Evolutionary conservation across 495 filamentous ascomycete genomes (phyloP).

Genomic region (Aeminium ludgeri): DNA sequence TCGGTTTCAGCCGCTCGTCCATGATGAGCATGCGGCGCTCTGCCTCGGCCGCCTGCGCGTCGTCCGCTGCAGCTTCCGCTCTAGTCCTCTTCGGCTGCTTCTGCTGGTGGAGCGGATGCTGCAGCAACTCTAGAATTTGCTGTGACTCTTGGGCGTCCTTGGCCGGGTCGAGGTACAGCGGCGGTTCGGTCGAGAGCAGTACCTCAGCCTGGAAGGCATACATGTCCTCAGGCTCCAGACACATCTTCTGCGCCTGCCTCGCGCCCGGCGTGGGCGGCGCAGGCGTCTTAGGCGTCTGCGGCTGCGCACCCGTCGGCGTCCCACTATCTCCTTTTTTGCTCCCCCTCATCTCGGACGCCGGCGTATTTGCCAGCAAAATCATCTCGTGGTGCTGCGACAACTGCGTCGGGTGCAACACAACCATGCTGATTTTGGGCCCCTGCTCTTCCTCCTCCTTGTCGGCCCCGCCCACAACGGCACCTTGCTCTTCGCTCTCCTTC

Average conservation of each 20-base stretch:
- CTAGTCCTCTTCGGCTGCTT: conserved; percentile 80
- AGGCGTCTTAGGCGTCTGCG: conserved; percentile 46
- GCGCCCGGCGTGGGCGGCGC: conserved; percentile 38
- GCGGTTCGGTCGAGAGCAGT: conserved; percentile 48
- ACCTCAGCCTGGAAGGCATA: conserved; percentile 56
- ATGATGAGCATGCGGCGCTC: conserved; percentile 85
- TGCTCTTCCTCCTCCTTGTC: conserved; percentile 34
- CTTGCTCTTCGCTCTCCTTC: too few relatives aligned
- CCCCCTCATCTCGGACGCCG: conserved; percentile 34
- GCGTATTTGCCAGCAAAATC: conserved; percentile 55
- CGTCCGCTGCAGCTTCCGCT: conserved; percentile 84
- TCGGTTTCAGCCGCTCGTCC: conserved; percentile 63
- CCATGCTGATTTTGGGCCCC: conserved; percentile 53
- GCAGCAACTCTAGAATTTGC: conserved; percentile 47
- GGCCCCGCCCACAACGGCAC: conserved; percentile 20
- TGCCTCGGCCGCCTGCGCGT: conserved; percentile 72
- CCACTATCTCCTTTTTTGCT: conserved; percentile 30
- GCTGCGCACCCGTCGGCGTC: conserved; percentile 37
- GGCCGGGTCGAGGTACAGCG: conserved; percentile 61
- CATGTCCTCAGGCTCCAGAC: conserved; percentile 55
- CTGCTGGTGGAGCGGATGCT: conserved; percentile 57
- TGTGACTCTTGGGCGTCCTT: conserved; percentile 49
- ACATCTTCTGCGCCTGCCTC: conserved; percentile 58
- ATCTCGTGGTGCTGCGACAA: conserved; percentile 59
- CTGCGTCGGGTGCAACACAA: conserved; percentile 71